A percentile compares a stretch with the other conserved stretches of the same genome.
Evolutionary conservation across 768 basidiomycete species (phyloP).

Genomic region (Pulveroboletus frians): DNA sequence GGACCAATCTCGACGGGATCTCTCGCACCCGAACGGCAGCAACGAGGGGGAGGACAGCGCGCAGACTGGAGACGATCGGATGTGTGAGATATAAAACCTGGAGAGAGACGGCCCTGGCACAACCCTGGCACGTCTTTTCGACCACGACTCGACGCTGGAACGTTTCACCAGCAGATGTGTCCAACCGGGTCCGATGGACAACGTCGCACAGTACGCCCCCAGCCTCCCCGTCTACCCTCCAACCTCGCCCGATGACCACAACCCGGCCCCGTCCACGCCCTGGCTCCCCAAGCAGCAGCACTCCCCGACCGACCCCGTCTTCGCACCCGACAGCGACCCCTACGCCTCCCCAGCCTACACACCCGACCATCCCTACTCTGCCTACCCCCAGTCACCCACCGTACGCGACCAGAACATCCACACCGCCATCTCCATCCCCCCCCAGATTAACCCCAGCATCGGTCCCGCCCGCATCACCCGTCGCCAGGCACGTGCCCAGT

Average conservation of each 20-base stretch:
- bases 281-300: constrained; percentile 20
- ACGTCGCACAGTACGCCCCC: constrained; percentile 31
- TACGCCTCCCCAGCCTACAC: constrained; percentile 26
- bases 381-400: constrained; percentile 27
- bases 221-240: constrained; percentile 31
- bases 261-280: constrained; percentile 22
- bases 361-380: constrained; percentile 24
- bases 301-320: constrained; percentile 26
- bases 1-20: constrained; percentile 11
- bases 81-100: constrained; percentile 29
- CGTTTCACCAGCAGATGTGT: constrained; percentile 29
- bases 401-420: constrained; percentile 28
- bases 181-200: constrained; percentile 34
- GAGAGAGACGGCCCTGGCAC: constrained; percentile 20
- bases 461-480: constrained; percentile 50
- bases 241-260: constrained; percentile 26
- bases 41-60: constrained; percentile 14
- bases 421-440: constrained; percentile 25
- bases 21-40: constrained; percentile 1
- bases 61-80: constrained; percentile 14
- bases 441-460: constrained; percentile 47
- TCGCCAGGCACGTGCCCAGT: constrained; percentile 37
- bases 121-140: constrained; percentile 27
- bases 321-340: constrained; percentile 36
- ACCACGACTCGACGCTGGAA: constrained; percentile 26